Percentiles rank a stretch among this genome's conserved stretches.
phyloP scores from a whole-genome alignment of 1,284 basidiomycete genomes.

The Rhodotorula sp. region DNA sequence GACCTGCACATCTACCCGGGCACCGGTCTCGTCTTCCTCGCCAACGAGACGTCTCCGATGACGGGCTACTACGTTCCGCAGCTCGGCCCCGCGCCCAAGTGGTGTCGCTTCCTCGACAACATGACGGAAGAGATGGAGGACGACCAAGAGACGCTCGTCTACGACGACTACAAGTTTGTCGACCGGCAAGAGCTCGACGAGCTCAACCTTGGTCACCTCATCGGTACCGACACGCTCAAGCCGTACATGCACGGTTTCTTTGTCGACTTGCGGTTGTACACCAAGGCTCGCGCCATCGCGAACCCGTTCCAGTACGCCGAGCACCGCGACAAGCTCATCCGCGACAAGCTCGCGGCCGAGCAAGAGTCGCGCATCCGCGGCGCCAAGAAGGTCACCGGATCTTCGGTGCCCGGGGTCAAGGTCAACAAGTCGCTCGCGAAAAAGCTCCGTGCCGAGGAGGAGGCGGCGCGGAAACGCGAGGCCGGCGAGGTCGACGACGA shows the following conservation, averaged over 20 bases:
- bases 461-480: slow-evolving; percentile 57
- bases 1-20: slow-evolving; percentile 83
- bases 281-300: slow-evolving; percentile 89
- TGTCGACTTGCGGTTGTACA: slow-evolving; percentile 90
- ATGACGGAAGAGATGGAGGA: slow-evolving; percentile 98
- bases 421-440: slow-evolving; percentile 93
- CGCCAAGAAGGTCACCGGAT: slow-evolving; percentile 52
- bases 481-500: slow-evolving; percentile 42
- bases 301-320: slow-evolving; percentile 96
- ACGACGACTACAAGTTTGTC: slow-evolving; percentile 98
- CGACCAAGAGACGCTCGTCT: slow-evolving; percentile 61
- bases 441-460: slow-evolving; percentile 75
- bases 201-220: slow-evolving; percentile 90
- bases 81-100: slow-evolving; percentile 91
- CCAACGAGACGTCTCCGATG: slow-evolving; percentile 91
- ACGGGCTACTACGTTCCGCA: slow-evolving; percentile 90
- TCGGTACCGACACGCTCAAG: slow-evolving; percentile 91
- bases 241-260: slow-evolving; percentile 99
- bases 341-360: slow-evolving; percentile 88
- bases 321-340: slow-evolving; percentile 81
- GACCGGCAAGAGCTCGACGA: slow-evolving; percentile 80
- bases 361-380: slow-evolving; percentile 87
- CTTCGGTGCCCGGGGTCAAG: slow-evolving; percentile 54
- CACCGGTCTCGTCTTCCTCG: slow-evolving; percentile 79
- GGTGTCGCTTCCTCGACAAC: slow-evolving; percentile 97